Conservation (phyloP, 2,329 filamentous ascomycete species). For the Verticillium zaregamsianum region DNA sequence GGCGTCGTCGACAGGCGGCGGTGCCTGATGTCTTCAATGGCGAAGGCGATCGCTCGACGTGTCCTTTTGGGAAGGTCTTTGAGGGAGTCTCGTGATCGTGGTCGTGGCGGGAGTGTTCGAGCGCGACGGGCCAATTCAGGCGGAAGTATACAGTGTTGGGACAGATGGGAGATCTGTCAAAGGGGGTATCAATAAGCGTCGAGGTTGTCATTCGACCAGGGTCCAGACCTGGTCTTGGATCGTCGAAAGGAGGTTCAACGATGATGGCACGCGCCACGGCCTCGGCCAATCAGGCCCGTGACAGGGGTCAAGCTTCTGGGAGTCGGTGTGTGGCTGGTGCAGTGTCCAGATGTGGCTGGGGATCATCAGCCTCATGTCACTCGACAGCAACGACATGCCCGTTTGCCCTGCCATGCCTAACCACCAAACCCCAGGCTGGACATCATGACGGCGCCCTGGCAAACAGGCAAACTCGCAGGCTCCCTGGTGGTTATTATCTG, state of each 20-base stretch:
- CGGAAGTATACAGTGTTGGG: neutral
- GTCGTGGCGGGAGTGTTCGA: neutral
- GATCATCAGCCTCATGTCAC: neutral
- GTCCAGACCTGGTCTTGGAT: neutral
- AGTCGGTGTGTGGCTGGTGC: neutral
- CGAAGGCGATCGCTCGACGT: neutral
- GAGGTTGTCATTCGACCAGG: neutral
- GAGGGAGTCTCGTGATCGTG: neutral
- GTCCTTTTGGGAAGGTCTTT: neutral
- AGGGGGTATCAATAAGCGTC: neutral
- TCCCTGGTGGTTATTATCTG: neutral
- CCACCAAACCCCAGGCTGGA: neutral
- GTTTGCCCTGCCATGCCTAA: neutral
- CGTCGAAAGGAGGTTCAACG: neutral
- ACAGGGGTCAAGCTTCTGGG: neutral
- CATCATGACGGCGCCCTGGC: neutral
- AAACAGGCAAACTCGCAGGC: neutral
- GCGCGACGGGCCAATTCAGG: neutral
- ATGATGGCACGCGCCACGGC: neutral
- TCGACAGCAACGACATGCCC: neutral
- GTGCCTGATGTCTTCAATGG: neutral
- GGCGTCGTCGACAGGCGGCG: neutral
- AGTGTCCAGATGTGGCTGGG: neutral
- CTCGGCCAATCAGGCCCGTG: neutral
- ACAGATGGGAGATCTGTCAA: neutral